phyloP scores from a whole-genome alignment of 441 rosid genomes.

The Mallotus repandus region DNA sequence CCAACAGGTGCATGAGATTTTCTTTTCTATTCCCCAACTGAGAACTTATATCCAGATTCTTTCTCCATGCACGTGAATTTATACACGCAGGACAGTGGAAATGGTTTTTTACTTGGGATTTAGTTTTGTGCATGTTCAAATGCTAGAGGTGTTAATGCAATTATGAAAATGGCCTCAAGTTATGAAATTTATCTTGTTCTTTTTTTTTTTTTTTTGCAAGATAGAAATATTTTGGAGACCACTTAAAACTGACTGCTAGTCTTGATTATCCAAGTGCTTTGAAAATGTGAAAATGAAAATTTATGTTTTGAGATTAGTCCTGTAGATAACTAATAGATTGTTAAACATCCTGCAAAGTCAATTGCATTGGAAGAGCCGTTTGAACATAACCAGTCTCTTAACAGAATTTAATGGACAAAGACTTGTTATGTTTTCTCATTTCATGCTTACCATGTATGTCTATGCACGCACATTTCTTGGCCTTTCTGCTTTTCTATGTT shows the following conservation, averaged over 20 bases:
- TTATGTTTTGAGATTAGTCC: not conserved
- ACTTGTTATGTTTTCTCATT: not conserved
- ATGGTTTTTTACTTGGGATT: not conserved
- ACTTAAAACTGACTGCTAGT: not conserved
- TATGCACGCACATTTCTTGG: not conserved
- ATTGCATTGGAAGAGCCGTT: not conserved
- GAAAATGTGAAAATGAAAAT: not conserved
- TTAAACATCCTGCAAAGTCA: not conserved
- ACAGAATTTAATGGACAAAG: too few relatives aligned
- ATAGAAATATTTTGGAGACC: not conserved
- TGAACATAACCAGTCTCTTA: too few relatives aligned
- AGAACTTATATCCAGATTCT: not conserved
- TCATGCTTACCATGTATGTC: not conserved
- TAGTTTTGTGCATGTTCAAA: not conserved
- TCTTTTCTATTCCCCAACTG: not conserved
- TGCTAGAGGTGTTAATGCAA: not conserved
- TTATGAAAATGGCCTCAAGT: not conserved
- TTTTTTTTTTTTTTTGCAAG: not conserved
- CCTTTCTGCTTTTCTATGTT: not conserved
- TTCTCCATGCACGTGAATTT: not conserved
- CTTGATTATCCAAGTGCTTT: not conserved
- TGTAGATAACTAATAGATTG: not conserved
- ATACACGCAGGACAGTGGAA: not conserved
- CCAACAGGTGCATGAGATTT: conserved; percentile 36
- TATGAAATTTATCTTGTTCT: not conserved